A percentile compares a stretch with the other conserved stretches of the same genome.
Conservation (phyloP, 148 eudicot species). For the Rheum nobile region DNA sequence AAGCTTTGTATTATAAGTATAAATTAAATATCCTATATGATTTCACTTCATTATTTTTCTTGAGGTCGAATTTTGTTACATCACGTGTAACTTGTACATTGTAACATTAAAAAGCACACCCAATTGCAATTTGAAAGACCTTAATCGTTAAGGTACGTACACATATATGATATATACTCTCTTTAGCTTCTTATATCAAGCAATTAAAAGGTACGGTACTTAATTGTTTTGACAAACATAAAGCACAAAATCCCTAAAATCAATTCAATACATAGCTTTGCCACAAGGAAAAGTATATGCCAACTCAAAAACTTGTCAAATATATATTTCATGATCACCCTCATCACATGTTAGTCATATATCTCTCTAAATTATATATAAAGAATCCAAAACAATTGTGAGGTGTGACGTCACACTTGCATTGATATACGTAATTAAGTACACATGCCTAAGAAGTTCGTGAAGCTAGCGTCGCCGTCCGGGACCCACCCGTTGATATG, state of each 20-base stretch:
- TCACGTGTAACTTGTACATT: too few species aligned
- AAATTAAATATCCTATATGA: too few species aligned
- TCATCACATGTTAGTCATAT: not conserved
- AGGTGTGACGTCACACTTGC: not conserved
- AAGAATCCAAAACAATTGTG: too few species aligned
- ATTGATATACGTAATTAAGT: not conserved
- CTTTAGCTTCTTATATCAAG: not conserved
- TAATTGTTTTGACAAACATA: not conserved
- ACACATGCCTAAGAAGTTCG: not conserved
- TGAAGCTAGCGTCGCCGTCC: not conserved
- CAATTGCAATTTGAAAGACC: not conserved
- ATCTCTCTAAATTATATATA: too few species aligned
- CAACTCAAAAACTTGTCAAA: conserved; percentile 26
- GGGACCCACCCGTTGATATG: conserved; percentile 51
- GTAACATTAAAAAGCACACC: too few species aligned
- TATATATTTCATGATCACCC: not conserved
- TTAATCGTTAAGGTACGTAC: not conserved
- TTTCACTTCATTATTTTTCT: too few species aligned
- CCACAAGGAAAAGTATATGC: conserved; percentile 59
- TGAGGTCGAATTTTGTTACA: too few species aligned
- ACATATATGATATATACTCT: too few species aligned
- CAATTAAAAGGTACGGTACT: not conserved
- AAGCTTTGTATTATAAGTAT: too few species aligned
- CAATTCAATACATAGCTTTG: conserved; percentile 24
- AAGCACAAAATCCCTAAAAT: not conserved